phyloP scores from a whole-genome alignment of 176 grass and related monocot genomes.

The Poa annua region DNA sequence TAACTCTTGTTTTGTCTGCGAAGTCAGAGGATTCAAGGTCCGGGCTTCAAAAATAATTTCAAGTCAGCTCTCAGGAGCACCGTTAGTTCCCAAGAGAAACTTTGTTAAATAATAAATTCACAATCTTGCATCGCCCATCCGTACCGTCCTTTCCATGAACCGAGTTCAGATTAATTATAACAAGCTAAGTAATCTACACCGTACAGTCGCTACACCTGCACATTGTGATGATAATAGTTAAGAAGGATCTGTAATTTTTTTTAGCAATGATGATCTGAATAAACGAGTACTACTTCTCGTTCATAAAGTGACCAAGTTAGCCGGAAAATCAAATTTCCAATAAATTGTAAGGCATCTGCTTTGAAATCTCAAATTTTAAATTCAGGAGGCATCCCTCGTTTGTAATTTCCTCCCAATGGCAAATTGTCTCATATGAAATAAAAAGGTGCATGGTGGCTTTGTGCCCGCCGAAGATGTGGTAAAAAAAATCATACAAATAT shows the following conservation, averaged over 20 bases:
- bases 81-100: background rate
- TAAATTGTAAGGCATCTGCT: background rate
- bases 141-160: background rate
- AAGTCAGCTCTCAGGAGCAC: slow-evolving; percentile 30
- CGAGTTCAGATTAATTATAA: background rate
- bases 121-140: slow-evolving; percentile 8
- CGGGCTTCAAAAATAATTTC: slow-evolving; percentile 6
- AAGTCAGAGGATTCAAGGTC: slow-evolving; percentile 25
- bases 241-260: no score
- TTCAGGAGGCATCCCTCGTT: no score
- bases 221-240: background rate
- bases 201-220: background rate
- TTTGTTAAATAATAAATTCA: background rate
- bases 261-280: no score
- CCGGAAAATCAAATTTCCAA: background rate
- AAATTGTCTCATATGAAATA: no score
- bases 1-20: background rate
- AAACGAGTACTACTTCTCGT: no score
- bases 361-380: background rate
- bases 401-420: no score
- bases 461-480: no score
- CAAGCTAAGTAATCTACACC: background rate
- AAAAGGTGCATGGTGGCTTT: no score
- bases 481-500: no score
- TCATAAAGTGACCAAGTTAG: background rate